These are phyloP conservation scores for Coniosporium uncinatum DNA, from an alignment of 2,329 filamentous ascomycete genomes.

Conservation along the genomic window DNA sequence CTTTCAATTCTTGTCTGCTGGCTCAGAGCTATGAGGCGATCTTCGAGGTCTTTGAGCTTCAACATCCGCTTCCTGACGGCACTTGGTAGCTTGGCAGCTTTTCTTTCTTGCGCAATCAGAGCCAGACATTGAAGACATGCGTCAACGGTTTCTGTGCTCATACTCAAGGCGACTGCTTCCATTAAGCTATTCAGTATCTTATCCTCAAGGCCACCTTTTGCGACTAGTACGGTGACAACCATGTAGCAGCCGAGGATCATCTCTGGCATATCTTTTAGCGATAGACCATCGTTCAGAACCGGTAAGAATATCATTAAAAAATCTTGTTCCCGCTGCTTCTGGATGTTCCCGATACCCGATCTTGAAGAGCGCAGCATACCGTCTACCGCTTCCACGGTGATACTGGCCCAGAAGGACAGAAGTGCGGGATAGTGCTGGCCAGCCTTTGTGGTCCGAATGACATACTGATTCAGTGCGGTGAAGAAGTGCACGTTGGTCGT, in stretches of 20 bases:
- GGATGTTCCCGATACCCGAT: constrained; percentile 70
- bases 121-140: constrained; percentile 76
- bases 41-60: background rate
- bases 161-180: constrained; percentile 79
- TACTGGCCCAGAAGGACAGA: constrained; percentile 85
- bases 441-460: constrained; percentile 65
- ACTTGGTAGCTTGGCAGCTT: constrained; percentile 61
- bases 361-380: constrained; percentile 73
- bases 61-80: constrained; percentile 54
- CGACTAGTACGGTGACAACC: constrained; percentile 79
- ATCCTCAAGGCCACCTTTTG: constrained; percentile 77
- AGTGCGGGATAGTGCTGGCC: constrained; percentile 72
- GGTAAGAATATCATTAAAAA: constrained; percentile 63
- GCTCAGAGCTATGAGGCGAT: background rate
- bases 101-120: constrained; percentile 76
- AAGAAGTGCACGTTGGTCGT: constrained; percentile 75
- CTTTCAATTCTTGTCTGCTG: background rate
- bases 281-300: constrained; percentile 71
- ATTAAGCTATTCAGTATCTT: constrained; percentile 79
- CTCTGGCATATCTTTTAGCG: constrained; percentile 69
- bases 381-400: constrained; percentile 81
- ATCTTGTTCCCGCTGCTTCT: constrained; percentile 77
- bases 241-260: constrained; percentile 88
- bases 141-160: constrained; percentile 57
- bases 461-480: constrained; percentile 70